phyloP scores from a whole-genome alignment of 2,329 filamentous ascomycete species.

The Allantophomopsis lycopodina region DNA sequence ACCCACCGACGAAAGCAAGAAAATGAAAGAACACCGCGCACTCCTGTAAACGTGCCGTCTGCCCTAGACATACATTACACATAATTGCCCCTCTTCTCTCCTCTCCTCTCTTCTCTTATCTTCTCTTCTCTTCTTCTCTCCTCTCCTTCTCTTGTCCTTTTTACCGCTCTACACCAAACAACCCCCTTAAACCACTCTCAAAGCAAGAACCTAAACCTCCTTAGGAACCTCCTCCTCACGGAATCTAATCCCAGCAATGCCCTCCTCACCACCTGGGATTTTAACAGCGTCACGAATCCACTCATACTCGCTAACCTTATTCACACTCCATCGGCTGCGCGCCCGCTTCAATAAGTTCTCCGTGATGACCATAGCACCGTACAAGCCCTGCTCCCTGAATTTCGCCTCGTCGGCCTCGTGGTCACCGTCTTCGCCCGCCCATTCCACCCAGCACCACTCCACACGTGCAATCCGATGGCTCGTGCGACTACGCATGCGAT shows the following conservation, averaged over 20 bases:
- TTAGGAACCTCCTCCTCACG: too few species aligned
- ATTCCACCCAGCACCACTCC: conserved; percentile 91
- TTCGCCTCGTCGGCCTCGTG: conserved; percentile 56
- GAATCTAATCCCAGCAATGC: neutral
- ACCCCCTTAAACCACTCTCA: too few species aligned
- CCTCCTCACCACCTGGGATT: conserved; percentile 44
- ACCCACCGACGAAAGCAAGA: too few species aligned
- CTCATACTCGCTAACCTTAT: conserved; percentile 54
- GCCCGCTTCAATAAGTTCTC: conserved; percentile 77
- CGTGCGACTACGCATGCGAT: conserved; percentile 65
- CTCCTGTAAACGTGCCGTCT: too few species aligned
- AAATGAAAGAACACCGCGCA: too few species aligned
- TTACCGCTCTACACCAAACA: too few species aligned
- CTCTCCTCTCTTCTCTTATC: neutral
- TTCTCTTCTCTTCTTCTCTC: too few species aligned
- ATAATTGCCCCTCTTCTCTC: neutral
- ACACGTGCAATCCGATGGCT: conserved; percentile 91
- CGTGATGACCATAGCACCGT: conserved; percentile 68
- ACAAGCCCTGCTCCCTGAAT: conserved; percentile 49
- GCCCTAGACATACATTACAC: too few species aligned
- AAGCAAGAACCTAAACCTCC: too few species aligned
- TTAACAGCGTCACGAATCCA: conserved; percentile 70
- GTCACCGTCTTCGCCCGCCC: conserved; percentile 71
- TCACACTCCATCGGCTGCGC: conserved; percentile 61
- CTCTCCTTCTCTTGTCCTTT: too few species aligned